phyloP scores from a whole-genome alignment of 257 asterid species.

The Parsonsia alboflavescens region DNA sequence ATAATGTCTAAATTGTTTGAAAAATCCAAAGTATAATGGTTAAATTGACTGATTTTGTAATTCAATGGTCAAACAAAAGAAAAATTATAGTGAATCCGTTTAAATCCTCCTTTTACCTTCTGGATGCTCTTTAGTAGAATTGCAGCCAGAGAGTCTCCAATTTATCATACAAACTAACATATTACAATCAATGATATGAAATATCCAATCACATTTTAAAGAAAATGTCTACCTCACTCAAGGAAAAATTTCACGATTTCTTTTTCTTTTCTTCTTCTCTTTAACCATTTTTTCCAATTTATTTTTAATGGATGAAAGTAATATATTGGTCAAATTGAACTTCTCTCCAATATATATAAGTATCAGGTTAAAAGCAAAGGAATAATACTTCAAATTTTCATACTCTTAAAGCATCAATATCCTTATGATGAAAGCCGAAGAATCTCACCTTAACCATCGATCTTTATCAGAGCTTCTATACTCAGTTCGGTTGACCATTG shows the following conservation, averaged over 20 bases:
- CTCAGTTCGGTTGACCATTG: conserved; percentile 32
- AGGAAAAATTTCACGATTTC: too few species aligned
- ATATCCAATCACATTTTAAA: neutral
- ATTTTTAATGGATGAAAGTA: neutral
- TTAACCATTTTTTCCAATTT: too few species aligned
- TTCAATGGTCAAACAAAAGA: neutral
- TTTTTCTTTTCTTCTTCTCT: too few species aligned
- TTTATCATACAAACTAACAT: neutral
- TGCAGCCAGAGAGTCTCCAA: neutral
- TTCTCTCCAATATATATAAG: neutral
- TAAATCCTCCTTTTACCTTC: neutral
- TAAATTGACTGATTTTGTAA: too few species aligned
- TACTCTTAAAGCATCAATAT: neutral
- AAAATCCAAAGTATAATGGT: too few species aligned
- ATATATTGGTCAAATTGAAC: neutral
- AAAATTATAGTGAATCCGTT: neutral
- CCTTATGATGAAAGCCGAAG: neutral
- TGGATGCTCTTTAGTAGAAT: neutral
- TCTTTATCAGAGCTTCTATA: conserved; percentile 22
- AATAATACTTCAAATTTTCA: neutral
- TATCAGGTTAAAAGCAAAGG: neutral
- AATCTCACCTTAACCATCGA: conserved; percentile 43
- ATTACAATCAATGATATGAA: neutral
- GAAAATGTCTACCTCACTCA: neutral
- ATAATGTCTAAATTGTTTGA: too few species aligned